These are phyloP conservation scores for Calycina marina DNA, from an alignment of 2,329 filamentous ascomycete genomes.

Conservation along the genomic window DNA sequence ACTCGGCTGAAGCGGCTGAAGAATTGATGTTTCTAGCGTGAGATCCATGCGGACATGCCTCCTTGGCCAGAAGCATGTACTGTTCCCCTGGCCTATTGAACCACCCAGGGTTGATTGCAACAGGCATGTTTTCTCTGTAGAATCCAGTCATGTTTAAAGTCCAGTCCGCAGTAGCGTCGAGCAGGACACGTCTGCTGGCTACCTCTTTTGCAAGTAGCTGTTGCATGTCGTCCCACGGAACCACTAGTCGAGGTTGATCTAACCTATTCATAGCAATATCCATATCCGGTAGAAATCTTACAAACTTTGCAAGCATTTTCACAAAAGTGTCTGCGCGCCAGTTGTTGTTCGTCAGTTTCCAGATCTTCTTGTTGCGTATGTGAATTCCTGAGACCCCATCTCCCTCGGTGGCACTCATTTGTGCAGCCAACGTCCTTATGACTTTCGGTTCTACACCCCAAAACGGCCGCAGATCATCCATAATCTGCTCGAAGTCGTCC, in stretches of 20 bases:
- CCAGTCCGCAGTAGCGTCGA: constrained; percentile 28
- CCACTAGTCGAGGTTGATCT: constrained; percentile 48
- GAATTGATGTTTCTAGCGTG: constrained; percentile 26
- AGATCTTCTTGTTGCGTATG: constrained; percentile 22
- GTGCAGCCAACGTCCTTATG: constrained; percentile 28
- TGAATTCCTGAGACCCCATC: constrained; percentile 17
- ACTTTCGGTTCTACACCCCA: constrained; percentile 31
- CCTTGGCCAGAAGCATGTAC: constrained; percentile 45
- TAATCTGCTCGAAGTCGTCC: constrained; percentile 50
- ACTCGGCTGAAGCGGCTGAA: constrained; percentile 23
- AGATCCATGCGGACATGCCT: constrained; percentile 41
- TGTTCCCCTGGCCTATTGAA: constrained; percentile 26
- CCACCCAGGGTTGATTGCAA: constrained; percentile 14
- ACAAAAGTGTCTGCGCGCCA: constrained; percentile 29
- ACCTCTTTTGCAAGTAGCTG: constrained; percentile 34
- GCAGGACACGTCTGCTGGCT: constrained; percentile 28
- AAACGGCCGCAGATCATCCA: constrained; percentile 45
- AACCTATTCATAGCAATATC: constrained; percentile 52
- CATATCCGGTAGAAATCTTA: constrained; percentile 42
- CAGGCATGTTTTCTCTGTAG: constrained; percentile 10
- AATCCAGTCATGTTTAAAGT: constrained; percentile 27
- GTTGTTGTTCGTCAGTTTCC: constrained; percentile 21
- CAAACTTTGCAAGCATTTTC: constrained; percentile 27
- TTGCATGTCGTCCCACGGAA: constrained; percentile 41
- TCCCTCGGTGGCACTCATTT: constrained; percentile 20